A percentile compares a stretch with the other conserved stretches of the same genome.
phyloP scores from a whole-genome alignment of 345 rosid genomes.

The Rhizophora apiculata region DNA sequence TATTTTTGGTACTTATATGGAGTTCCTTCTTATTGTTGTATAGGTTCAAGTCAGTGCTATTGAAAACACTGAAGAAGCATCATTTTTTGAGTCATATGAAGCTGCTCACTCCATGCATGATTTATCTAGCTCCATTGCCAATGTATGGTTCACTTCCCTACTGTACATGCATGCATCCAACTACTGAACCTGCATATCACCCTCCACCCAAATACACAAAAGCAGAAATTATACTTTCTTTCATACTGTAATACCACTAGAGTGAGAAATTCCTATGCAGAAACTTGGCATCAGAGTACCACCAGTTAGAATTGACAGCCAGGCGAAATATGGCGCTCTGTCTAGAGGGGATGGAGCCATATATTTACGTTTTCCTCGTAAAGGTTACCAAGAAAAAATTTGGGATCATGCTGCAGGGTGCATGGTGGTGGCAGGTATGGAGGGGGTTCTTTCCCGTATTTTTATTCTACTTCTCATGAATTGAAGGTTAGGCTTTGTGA shows the following conservation, averaged over 20 bases:
- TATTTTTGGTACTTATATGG: background rate
- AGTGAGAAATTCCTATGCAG: slow-evolving; percentile 35
- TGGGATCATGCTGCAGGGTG: slow-evolving; percentile 99
- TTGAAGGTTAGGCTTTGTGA: background rate
- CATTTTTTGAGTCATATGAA: slow-evolving; percentile 89
- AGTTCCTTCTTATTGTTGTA: background rate
- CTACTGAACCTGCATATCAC: background rate
- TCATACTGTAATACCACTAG: background rate
- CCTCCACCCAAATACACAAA: background rate
- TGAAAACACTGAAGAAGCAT: slow-evolving; percentile 82
- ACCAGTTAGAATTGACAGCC: slow-evolving; percentile 92
- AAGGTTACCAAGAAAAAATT: slow-evolving; percentile 91
- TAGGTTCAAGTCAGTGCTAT: slow-evolving; percentile 75
- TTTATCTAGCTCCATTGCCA: slow-evolving; percentile 67
- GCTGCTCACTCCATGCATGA: slow-evolving; percentile 77
- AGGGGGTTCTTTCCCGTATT: background rate
- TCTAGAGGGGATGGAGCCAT: slow-evolving; percentile 96
- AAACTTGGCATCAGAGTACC: slow-evolving; percentile 94
- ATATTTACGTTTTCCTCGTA: slow-evolving; percentile 71
- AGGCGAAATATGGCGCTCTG: slow-evolving; percentile 87
- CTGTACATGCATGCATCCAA: slow-evolving; percentile 8
- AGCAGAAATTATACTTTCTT: background rate
- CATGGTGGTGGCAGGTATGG: slow-evolving; percentile 83
- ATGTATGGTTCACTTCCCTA: slow-evolving; percentile 31
- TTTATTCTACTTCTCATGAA: background rate